A percentile compares a stretch with the other conserved stretches of the same genome.
Conservation (phyloP, 163 green algal species). For the Prototheca cutis region DNA sequence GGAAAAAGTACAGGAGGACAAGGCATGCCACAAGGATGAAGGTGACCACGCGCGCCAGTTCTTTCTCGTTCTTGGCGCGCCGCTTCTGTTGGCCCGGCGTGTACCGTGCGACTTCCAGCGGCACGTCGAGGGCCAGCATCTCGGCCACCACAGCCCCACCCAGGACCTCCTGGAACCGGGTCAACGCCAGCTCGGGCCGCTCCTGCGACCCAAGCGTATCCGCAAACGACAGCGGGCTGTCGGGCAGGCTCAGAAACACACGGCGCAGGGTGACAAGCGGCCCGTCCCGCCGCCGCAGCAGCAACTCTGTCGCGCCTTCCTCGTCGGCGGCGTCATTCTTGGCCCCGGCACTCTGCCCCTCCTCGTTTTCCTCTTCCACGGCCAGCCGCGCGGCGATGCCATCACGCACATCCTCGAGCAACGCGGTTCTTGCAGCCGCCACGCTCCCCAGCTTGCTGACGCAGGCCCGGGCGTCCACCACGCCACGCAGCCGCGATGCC, state of each 20-base stretch:
- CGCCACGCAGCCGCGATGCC: not conserved
- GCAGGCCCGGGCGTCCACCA: constrained; percentile 21
- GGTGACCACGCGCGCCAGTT: not conserved
- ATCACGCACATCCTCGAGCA: constrained; percentile 10
- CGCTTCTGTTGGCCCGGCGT: not conserved
- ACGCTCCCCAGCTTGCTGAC: constrained; percentile 12
- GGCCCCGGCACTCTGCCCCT: too few species aligned
- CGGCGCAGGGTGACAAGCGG: not conserved
- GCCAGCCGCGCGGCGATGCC: not conserved
- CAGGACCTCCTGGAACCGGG: not conserved
- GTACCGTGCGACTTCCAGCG: not conserved
- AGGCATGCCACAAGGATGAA: not conserved
- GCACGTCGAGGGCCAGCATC: not conserved
- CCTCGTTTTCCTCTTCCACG: not conserved
- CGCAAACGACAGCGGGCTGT: not conserved
- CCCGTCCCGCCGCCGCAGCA: too few species aligned
- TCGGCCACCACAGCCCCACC: not conserved
- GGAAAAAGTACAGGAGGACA: not conserved
- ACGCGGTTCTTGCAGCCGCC: constrained; percentile 5
- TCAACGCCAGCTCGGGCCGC: not conserved
- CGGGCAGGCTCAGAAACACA: not conserved
- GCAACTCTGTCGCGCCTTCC: too few species aligned
- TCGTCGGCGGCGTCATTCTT: too few species aligned
- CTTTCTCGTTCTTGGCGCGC: not conserved
- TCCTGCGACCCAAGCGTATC: not conserved